phyloP scores from a whole-genome alignment of 1,139 yeast species.

The Candida sp. region DNA sequence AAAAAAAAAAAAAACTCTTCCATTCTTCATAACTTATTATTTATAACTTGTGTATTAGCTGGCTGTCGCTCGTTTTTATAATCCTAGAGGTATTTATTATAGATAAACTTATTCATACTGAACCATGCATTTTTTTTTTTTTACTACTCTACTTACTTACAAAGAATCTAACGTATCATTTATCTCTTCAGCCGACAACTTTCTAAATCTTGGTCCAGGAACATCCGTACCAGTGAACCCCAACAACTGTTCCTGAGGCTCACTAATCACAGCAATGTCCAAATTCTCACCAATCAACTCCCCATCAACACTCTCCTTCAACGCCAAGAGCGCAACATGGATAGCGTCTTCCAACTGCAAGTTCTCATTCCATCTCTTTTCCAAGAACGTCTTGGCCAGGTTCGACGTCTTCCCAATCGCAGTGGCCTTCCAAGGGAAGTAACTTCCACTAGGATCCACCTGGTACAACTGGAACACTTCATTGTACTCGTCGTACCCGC shows the following conservation, averaged over 20 bases:
- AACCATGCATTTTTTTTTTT: neutral
- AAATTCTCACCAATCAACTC: conserved; percentile 97
- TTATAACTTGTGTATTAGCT: neutral
- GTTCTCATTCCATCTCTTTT: conserved; percentile 98
- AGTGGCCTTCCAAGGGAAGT: conserved; percentile 99
- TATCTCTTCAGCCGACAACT: conserved; percentile 86
- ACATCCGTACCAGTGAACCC: conserved; percentile 88
- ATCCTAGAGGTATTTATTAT: neutral
- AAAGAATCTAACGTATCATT: conserved; percentile 94
- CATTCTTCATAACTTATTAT: neutral
- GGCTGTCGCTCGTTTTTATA: neutral
- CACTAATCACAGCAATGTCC: conserved; percentile 89
- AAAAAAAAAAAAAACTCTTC: neutral
- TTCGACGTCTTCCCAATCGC: conserved; percentile 97
- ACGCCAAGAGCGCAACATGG: conserved; percentile 91
- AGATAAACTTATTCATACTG: neutral
- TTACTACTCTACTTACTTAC: conserved; percentile 30
- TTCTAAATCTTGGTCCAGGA: conserved; percentile 87
- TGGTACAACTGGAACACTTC: conserved; percentile 85
- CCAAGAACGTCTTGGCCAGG: conserved; percentile 95
- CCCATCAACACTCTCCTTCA: conserved; percentile 97
- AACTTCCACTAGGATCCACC: conserved; percentile 98
- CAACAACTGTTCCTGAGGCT: conserved; percentile 77
- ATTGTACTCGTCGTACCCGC: conserved; percentile 89
- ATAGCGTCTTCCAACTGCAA: conserved; percentile 98